phyloP scores from a whole-genome alignment of 768 basidiomycete genomes.

The Zangia roseola region DNA sequence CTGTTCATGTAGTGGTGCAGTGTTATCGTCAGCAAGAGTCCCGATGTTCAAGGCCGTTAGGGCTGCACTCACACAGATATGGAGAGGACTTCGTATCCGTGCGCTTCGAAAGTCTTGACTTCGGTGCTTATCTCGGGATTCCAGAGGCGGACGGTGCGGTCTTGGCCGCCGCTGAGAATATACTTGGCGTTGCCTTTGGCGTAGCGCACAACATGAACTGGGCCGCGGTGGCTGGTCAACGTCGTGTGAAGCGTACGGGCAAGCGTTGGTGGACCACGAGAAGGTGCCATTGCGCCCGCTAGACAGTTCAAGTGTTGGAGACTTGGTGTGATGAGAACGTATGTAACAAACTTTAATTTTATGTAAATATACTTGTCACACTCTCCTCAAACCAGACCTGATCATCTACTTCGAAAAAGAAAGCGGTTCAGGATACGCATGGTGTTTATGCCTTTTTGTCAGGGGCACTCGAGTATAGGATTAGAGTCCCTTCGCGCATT shows the following conservation, averaged over 20 bases:
- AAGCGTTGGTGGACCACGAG: slow-evolving; percentile 51
- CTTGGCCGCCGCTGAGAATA: slow-evolving; percentile 90
- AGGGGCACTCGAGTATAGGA: too few relatives aligned
- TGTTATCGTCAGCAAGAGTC: not conserved
- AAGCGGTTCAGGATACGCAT: too few relatives aligned
- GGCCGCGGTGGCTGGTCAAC: slow-evolving; percentile 70
- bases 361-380: too few relatives aligned
- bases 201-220: slow-evolving; percentile 90
- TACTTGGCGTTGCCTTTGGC: slow-evolving; percentile 88
- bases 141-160: slow-evolving; percentile 87
- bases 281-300: slow-evolving; percentile 44
- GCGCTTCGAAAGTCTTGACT: slow-evolving; percentile 87
- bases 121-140: slow-evolving; percentile 84
- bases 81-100: slow-evolving; percentile 94
- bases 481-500: too few relatives aligned
- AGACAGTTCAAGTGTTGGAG: too few relatives aligned
- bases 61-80: slow-evolving; percentile 70
- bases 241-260: slow-evolving; percentile 63
- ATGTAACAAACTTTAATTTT: too few relatives aligned
- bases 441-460: too few relatives aligned
- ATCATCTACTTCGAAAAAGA: too few relatives aligned
- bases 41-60: not conserved
- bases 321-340: too few relatives aligned
- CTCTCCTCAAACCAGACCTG: too few relatives aligned
- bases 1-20: slow-evolving; percentile 40